These are phyloP conservation scores for Nitzschia inconspicua DNA, from an alignment of 108 stramenopile species.

Conservation along the genomic window DNA sequence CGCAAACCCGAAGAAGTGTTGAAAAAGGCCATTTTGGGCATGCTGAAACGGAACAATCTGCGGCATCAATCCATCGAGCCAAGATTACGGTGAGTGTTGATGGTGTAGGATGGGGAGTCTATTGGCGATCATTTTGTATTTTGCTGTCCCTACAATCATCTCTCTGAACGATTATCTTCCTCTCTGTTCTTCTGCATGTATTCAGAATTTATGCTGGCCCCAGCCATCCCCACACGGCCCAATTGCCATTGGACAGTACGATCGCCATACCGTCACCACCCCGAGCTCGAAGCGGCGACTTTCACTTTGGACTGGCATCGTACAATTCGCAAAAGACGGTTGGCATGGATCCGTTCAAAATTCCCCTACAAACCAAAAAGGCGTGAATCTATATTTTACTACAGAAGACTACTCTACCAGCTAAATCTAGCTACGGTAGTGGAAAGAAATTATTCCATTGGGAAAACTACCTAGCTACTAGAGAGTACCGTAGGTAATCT, in stretches of 20 bases:
- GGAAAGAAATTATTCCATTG: no score
- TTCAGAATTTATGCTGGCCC: slow-evolving; percentile 84
- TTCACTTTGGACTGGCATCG: slow-evolving; percentile 61
- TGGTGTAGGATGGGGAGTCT: no score
- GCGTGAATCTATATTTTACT: background rate
- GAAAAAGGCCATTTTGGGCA: slow-evolving; percentile 82
- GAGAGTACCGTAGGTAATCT: background rate
- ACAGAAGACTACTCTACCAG: no score
- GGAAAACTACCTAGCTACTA: background rate
- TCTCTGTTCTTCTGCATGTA: no score
- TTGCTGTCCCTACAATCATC: no score
- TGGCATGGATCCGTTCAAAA: slow-evolving; percentile 15
- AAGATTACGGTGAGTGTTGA: slow-evolving; percentile 64
- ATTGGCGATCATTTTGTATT: no score
- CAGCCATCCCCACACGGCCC: slow-evolving; percentile 76
- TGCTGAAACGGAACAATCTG: slow-evolving; percentile 81
- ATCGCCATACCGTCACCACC: slow-evolving; percentile 43
- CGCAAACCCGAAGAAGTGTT: slow-evolving; percentile 79
- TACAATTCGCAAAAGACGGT: slow-evolving; percentile 28
- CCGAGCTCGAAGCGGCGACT: slow-evolving; percentile 44
- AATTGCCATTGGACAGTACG: slow-evolving; percentile 48
- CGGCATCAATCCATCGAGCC: slow-evolving; percentile 78
- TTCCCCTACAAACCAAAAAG: slow-evolving; percentile 23
- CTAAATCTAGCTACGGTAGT: no score
- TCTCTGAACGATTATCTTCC: no score